Percentiles rank a stretch among this genome's conserved stretches.
These are phyloP conservation scores for Penicillium freii DNA, from an alignment of 2,329 filamentous ascomycete genomes.

Conservation along the genomic window DNA sequence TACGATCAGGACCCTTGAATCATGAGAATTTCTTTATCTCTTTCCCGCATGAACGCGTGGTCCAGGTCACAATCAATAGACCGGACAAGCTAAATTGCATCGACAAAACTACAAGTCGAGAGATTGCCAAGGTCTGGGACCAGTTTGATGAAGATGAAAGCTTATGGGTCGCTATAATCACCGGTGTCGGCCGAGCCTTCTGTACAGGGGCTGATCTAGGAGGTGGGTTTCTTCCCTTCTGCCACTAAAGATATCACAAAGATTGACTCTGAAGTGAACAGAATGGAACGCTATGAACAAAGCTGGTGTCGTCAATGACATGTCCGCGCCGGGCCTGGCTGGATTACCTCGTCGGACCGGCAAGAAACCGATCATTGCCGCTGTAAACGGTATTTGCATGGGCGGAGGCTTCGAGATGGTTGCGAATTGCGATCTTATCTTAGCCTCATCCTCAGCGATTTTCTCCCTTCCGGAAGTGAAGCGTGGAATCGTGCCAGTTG, in stretches of 20 bases:
- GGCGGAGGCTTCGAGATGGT: slow-evolving; percentile 77
- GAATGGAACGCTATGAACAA: slow-evolving; percentile 56
- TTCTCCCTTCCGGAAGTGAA: slow-evolving; percentile 72
- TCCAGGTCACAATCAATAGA: slow-evolving; percentile 45
- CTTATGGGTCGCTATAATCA: slow-evolving; percentile 62
- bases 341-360: slow-evolving; percentile 65
- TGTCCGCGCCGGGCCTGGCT: slow-evolving; percentile 58
- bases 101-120: slow-evolving; percentile 41
- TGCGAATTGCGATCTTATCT: slow-evolving; percentile 68
- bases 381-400: slow-evolving; percentile 71
- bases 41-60: slow-evolving; percentile 43
- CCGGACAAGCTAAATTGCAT: slow-evolving; percentile 45
- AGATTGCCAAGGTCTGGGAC: slow-evolving; percentile 50
- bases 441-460: slow-evolving; percentile 48
- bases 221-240: slow-evolving; percentile 32
- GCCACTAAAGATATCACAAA: not conserved
- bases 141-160: slow-evolving; percentile 64
- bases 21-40: slow-evolving; percentile 30
- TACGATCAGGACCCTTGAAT: slow-evolving; percentile 17
- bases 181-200: slow-evolving; percentile 63
- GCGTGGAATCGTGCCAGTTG: slow-evolving; percentile 68
- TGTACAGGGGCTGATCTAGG: slow-evolving; percentile 68
- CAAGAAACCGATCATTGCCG: slow-evolving; percentile 72
- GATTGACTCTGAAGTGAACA: slow-evolving; percentile 8
- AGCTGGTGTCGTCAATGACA: slow-evolving; percentile 31